These are phyloP conservation scores for cucumber (Cucumis sativus) DNA, from an alignment of 306 rosid species.

Conservation along the genomic window DNA sequence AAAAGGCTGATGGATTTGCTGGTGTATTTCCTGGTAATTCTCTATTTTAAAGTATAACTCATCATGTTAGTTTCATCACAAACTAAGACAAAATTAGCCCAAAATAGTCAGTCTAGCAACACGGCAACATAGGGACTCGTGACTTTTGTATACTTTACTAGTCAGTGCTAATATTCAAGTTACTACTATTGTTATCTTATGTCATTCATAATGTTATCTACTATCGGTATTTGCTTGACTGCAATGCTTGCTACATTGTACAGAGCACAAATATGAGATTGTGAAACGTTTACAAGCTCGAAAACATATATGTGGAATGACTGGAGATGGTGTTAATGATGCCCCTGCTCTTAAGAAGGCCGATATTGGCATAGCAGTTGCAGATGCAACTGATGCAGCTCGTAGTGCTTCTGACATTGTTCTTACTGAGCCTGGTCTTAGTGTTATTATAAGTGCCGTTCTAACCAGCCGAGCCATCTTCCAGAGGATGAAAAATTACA, in stretches of 20 bases:
- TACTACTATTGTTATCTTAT: background rate
- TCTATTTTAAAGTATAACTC: background rate
- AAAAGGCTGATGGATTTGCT: slow-evolving; percentile 83
- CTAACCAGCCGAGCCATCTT: slow-evolving; percentile 86
- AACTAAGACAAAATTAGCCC: background rate
- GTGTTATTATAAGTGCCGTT: slow-evolving; percentile 79
- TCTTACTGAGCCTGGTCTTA: slow-evolving; percentile 75
- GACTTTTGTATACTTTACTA: background rate
- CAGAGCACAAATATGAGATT: slow-evolving; percentile 85
- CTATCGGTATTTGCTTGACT: background rate
- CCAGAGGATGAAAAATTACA: slow-evolving; percentile 88
- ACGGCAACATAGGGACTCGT: background rate
- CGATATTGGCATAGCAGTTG: slow-evolving; percentile 91
- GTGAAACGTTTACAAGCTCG: slow-evolving; percentile 69
- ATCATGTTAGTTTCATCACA: background rate
- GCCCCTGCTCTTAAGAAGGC: slow-evolving; percentile 85
- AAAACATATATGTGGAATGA: slow-evolving; percentile 81
- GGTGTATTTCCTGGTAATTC: slow-evolving; percentile 72
- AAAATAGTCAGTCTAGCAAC: background rate
- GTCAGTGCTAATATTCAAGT: background rate
- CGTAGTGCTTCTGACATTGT: slow-evolving; percentile 86
- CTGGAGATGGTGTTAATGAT: slow-evolving; percentile 86
- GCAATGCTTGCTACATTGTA: background rate
- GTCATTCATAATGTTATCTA: background rate
- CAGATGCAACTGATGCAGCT: slow-evolving; percentile 89